Base-by-base conservation (phyloP, 352 stramenopile genomes). In the Lagenidium sp. region DNA sequence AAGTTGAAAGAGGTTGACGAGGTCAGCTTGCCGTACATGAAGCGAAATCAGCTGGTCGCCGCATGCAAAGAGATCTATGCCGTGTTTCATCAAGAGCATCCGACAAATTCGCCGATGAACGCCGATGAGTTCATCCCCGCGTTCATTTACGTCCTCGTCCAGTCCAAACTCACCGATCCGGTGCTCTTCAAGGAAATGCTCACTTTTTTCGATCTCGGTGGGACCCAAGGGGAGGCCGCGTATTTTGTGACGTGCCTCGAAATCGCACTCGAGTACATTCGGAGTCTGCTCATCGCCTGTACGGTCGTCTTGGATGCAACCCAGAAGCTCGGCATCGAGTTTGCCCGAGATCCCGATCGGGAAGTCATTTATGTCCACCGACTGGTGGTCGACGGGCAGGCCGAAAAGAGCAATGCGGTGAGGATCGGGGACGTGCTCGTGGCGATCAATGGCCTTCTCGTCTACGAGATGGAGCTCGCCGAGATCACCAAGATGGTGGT, bases 221-320 rank as follows among this genome's bases (percentile, higher is more conserved):
- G 66, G 21, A 78, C 66, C 10, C 68, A 82, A 18, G 81, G 81
- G 42, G 81, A 94, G 50, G 79, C 79, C 22, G 76, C 78, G 44
- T 94, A 94, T 53, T 94, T 90, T 48, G 78, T 90, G 20, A 90
- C 78, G 29, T 94, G 81, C 47, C 50, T 94, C 12, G 81, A 94
- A 60, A 94, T 94, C 44, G 81, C 78, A 25, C 57, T 94, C 38
- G 81, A 94, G 59, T 94, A 93, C 65, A 85, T 93, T 11, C 73
- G 80, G 15, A 89, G 77, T 20, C 74, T 93, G 6, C 43, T 90
- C 22, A 87, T 75, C 1, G 78, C 80, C n/a, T 88, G 76, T 41
- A 89, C 80, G 0, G 75, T 89, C 8, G 72, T 86, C 44, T 50
- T 93, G 15, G 80, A 86, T 15, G 68, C 71, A 8, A 63, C 64